Evolutionary conservation across 2,329 filamentous ascomycete species (phyloP).

Genomic region (Calonectria henricotiae): DNA sequence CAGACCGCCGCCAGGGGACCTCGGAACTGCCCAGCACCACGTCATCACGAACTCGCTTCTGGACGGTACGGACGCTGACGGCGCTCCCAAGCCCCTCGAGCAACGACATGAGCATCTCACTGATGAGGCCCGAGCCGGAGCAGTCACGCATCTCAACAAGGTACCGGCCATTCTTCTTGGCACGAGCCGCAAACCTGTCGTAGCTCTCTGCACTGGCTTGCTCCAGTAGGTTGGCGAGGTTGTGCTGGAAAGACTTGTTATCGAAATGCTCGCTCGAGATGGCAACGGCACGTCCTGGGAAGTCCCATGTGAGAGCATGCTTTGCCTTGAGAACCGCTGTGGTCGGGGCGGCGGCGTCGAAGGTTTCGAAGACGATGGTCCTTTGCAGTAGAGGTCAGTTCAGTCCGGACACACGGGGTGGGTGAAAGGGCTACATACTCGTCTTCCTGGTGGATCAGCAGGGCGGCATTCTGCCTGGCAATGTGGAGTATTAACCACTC

Average conservation of each 20-base stretch:
- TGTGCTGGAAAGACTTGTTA: constrained; percentile 47
- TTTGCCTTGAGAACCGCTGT: constrained; percentile 68
- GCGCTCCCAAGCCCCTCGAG: constrained; percentile 71
- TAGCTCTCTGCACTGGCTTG: constrained; percentile 71
- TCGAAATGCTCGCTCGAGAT: constrained; percentile 59
- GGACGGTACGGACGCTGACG: constrained; percentile 59
- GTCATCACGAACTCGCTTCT: constrained; percentile 76
- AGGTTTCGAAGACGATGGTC: constrained; percentile 67
- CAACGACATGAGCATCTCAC: constrained; percentile 73
- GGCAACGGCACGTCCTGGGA: constrained; percentile 70
- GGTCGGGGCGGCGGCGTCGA: constrained; percentile 72
- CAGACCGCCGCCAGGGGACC: constrained; percentile 75
- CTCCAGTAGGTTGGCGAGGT: constrained; percentile 70
- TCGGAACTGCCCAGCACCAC: constrained; percentile 67
- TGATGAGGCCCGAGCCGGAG: constrained; percentile 71
- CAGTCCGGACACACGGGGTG: constrained; percentile 7
- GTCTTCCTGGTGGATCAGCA: constrained; percentile 49
- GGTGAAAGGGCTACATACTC: constrained; percentile 47
- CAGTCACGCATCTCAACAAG: constrained; percentile 74
- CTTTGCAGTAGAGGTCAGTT: constrained; percentile 46
- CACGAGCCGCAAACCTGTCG: constrained; percentile 68
- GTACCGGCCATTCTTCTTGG: constrained; percentile 67
- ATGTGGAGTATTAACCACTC: constrained; percentile 45
- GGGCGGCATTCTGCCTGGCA: constrained; percentile 54
- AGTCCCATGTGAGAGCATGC: constrained; percentile 71